Evolutionary conservation across 129 eudicot species (phyloP).

Genomic region (Heracleum sosnowskyi): DNA sequence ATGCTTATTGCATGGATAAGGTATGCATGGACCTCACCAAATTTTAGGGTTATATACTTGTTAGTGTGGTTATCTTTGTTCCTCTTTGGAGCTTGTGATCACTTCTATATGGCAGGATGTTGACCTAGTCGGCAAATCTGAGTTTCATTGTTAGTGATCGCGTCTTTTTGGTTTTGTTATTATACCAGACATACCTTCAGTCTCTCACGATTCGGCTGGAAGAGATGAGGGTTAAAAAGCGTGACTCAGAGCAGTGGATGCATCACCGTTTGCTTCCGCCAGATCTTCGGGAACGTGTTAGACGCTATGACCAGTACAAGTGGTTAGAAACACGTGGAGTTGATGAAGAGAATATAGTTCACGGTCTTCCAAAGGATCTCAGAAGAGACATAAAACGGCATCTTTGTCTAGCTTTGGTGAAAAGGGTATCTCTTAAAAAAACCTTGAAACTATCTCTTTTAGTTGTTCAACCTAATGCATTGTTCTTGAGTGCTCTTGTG

Average conservation of each 20-base stretch:
- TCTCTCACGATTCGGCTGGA: conserved; percentile 94
- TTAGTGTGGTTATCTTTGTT: background rate
- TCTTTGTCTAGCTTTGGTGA: conserved; percentile 89
- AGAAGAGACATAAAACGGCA: conserved; percentile 92
- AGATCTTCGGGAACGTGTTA: conserved; percentile 80
- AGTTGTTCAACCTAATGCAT: background rate
- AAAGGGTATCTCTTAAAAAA: conserved; percentile 45
- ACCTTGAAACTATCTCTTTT: background rate
- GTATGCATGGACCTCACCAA: background rate
- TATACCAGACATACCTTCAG: conserved; percentile 78
- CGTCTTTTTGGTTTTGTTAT: conserved; percentile 16
- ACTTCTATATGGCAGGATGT: background rate
- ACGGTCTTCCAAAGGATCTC: conserved; percentile 79
- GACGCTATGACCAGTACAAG: conserved; percentile 88
- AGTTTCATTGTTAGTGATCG: background rate
- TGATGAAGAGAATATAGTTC: conserved; percentile 78
- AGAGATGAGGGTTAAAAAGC: conserved; percentile 96
- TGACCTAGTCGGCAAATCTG: background rate
- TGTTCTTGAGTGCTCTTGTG: background rate
- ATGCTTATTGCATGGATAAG: conserved; percentile 3
- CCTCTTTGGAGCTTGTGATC: background rate
- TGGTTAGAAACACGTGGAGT: conserved; percentile 97
- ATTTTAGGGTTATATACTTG: background rate
- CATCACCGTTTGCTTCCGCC: conserved; percentile 88
- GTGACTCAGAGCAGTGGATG: conserved; percentile 98